These are phyloP conservation scores for Pholiota adiposa DNA, from an alignment of 1,284 basidiomycete genomes.

Conservation along the genomic window DNA sequence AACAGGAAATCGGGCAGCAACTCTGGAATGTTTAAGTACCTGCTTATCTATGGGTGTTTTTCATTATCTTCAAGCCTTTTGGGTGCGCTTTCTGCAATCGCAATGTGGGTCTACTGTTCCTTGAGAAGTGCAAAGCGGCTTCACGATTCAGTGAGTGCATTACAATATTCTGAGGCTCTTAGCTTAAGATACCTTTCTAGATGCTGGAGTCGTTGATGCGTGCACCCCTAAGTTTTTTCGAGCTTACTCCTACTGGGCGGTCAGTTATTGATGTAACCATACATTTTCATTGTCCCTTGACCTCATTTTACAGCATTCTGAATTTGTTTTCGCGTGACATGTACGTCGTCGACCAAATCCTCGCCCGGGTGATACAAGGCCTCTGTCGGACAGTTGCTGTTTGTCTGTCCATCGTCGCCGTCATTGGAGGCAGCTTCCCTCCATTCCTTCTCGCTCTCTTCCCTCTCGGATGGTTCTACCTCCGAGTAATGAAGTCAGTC, in stretches of 20 bases:
- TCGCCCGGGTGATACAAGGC: slow-evolving; percentile 76
- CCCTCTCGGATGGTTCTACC: slow-evolving; percentile 79
- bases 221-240: slow-evolving; percentile 88
- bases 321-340: slow-evolving; percentile 94
- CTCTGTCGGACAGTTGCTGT: slow-evolving; percentile 64
- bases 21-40: slow-evolving; percentile 58
- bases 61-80: slow-evolving; percentile 57
- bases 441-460: slow-evolving; percentile 79
- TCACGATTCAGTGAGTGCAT: slow-evolving; percentile 71
- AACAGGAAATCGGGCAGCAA: slow-evolving; percentile 70
- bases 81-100: slow-evolving; percentile 57
- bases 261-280: slow-evolving; percentile 32
- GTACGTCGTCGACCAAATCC: slow-evolving; percentile 88
- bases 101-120: slow-evolving; percentile 83
- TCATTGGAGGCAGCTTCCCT: slow-evolving; percentile 84
- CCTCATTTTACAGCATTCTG: slow-evolving; percentile 56
- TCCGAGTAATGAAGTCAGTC: slow-evolving; percentile 74
- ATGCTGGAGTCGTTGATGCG: slow-evolving; percentile 81
- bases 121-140: slow-evolving; percentile 75
- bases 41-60: slow-evolving; percentile 66
- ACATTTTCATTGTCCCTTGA: not conserved
- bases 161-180: not conserved
- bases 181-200: slow-evolving; percentile 36
- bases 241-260: slow-evolving; percentile 82
- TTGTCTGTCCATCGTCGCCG: slow-evolving; percentile 76